Evolutionary conservation across 768 basidiomycete species (phyloP), one percentile per base, ranked within the genome.

Genomic region (Suillus discolor): DNA sequence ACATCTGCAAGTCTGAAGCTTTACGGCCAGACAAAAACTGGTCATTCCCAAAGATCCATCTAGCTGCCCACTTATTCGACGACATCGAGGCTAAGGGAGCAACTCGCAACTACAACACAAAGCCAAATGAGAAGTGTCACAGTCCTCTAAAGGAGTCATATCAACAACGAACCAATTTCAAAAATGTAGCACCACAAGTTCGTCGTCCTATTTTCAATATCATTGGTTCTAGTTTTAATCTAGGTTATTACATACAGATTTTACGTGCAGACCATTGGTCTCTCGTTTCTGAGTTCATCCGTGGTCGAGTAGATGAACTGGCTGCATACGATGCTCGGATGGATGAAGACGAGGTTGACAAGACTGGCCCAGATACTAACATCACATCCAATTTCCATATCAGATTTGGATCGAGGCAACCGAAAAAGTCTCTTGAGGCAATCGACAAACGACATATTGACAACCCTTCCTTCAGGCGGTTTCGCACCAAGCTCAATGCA

Each of bases 321-420:
- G 65, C 62, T 18, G 72, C 78, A 38, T 77, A 71, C 0, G 23
- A 49, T 23, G 23, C 47, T 49, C 6, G 6, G 23, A 49, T 49
- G 47, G 47, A 12, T 12, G 2, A 49, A 49, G 47, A 49, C 13
- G 9, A 44, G 44, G 9, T 7, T 7, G 8, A 18, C 6, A 18
- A 44, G 44, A 44, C 44, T 7, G 18, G 6, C 23, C 23, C 25
- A 2, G 49, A 25, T 51, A 51, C 1, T 51, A 25, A 51, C 2
- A 6, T 51, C 12, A 25, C 49, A 7, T 51, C 49, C 49, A 28
- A 51, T 23, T 51, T 51, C 25, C 49, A 51, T 6, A 2, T 51
- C 25, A 51, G 25, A 51, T 51, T 51, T 13, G 7, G 49, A 16
- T 51, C 13, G 1, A 51, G 6, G 57, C 34, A 41, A 38, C 57